Evolutionary conservation across 1,284 basidiomycete species (phyloP).

Genomic region (Cyathus olla): DNA sequence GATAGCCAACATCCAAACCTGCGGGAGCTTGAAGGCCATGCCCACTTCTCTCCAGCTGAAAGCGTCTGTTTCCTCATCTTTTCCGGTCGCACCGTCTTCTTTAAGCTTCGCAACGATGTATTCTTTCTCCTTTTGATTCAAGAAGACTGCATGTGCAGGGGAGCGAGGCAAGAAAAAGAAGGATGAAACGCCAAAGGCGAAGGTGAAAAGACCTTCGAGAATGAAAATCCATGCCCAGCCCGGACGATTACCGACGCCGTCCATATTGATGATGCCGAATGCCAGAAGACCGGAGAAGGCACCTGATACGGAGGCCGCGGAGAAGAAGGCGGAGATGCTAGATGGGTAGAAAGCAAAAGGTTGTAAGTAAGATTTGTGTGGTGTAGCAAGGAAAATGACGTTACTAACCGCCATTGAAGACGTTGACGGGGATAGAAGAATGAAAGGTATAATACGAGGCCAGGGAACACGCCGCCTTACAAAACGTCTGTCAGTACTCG

Average conservation of each 20-base stretch:
- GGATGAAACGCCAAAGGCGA: slow-evolving; percentile 51
- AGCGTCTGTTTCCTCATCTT: slow-evolving; percentile 25
- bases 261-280: slow-evolving; percentile 60
- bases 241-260: slow-evolving; percentile 55
- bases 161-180: too few species aligned
- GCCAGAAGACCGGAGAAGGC: slow-evolving; percentile 74
- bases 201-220: slow-evolving; percentile 64
- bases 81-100: too few species aligned
- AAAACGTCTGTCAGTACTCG: too few species aligned
- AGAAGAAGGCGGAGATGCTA: too few species aligned
- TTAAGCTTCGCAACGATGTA: slow-evolving; percentile 24
- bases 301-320: slow-evolving; percentile 42
- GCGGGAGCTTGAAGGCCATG: slow-evolving; percentile 38
- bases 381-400: too few species aligned
- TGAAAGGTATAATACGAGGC: too few species aligned
- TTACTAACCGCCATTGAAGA: too few species aligned
- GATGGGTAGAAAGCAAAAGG: too few species aligned
- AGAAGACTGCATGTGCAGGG: slow-evolving; percentile 36
- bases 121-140: slow-evolving; percentile 52
- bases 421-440: too few species aligned
- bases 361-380: too few species aligned
- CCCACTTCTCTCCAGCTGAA: slow-evolving; percentile 41
- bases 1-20: slow-evolving; percentile 48
- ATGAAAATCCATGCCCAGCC: slow-evolving; percentile 80
- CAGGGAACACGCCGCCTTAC: too few species aligned